These are phyloP conservation scores for Aureobasidium sp. DNA, from an alignment of 2,329 filamentous ascomycete genomes.

Conservation along the genomic window DNA sequence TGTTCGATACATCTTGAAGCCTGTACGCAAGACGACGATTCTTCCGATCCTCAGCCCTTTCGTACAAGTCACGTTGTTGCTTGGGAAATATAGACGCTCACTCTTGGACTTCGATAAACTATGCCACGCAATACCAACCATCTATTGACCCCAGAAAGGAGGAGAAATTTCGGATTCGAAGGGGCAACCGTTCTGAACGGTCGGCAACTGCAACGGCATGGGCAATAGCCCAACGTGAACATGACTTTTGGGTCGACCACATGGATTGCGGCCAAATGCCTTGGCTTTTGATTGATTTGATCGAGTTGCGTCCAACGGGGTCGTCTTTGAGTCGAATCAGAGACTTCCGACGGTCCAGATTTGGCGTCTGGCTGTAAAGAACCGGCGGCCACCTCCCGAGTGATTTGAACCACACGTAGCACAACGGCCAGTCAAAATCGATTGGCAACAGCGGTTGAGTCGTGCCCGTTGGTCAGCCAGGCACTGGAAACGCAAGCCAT, in stretches of 20 bases:
- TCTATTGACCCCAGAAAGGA: not conserved
- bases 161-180: conserved; percentile 6
- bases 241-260: not conserved
- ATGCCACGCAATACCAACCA: not conserved
- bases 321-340: not conserved
- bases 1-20: not conserved
- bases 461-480: conserved; percentile 13
- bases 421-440: conserved; percentile 10
- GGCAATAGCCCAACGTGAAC: conserved; percentile 11
- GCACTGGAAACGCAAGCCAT: conserved; percentile 7
- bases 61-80: not conserved
- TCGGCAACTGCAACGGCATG: conserved; percentile 7
- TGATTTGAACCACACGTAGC: not conserved
- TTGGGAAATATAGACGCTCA: not conserved
- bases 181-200: conserved; percentile 10
- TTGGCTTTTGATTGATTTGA: not conserved
- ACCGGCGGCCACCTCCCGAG: not conserved
- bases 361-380: not conserved
- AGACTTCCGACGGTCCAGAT: not conserved
- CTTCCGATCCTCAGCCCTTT: not conserved
- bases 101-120: not conserved
- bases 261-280: not conserved
- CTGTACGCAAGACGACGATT: not conserved
- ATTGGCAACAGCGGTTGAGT: conserved; percentile 12
- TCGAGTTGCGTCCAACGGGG: not conserved